Base-by-base conservation (phyloP, 2,329 filamentous ascomycete species). In the Fusarium sp. region DNA sequence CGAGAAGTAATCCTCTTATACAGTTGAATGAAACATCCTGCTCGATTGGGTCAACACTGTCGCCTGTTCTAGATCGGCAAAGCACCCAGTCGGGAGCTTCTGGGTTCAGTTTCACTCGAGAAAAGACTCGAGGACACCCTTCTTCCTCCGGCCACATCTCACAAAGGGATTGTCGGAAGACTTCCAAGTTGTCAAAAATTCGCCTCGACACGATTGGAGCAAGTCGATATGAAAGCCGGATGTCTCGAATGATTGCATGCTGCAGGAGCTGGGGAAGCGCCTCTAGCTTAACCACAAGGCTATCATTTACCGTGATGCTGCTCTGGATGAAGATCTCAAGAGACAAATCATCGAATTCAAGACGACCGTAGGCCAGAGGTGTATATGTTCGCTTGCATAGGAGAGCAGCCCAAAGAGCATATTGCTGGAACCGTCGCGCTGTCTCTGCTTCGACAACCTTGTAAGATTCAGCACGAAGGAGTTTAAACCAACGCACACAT, bases 331-430 rank as follows among this genome's bases (percentile, higher is more conserved):
- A 78, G 4, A 45, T 55, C 12, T 71, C 55, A 8, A 78, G 59
- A 7, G 68, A 61, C 2, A 17, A 17, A 5, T 58, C 54, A 25
- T 78, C 58, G 7, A 76, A n/a, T 0, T n/a, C 20, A n/a, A 61
- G 8, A 6, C 44, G 13, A 2, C 39, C 44, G 14, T 58, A 47
- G 1, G n/a, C n/a, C 14, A 75, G 33, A 10, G 74, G 65, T 1
- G 71, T 59, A 39, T 80, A 83, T 0, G 81, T 83, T 7, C 78
- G 74, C 33, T 82, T 83, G 62, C 89, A 91, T 2, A 92, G 79
- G 2, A 92, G 71, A 0, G 89, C 86, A 1, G 89, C 86, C 79
- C 85, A 86, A 1, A 91, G 81, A 0, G 83, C 82, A 65, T 89
- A 90, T 4, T 74, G 72, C 42, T 76, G 75, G 14, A 74, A 76